Percentiles rank a stretch among this genome's conserved stretches.
phyloP scores from a whole-genome alignment of 1,284 basidiomycete species.

The Ganoderma sp. region DNA sequence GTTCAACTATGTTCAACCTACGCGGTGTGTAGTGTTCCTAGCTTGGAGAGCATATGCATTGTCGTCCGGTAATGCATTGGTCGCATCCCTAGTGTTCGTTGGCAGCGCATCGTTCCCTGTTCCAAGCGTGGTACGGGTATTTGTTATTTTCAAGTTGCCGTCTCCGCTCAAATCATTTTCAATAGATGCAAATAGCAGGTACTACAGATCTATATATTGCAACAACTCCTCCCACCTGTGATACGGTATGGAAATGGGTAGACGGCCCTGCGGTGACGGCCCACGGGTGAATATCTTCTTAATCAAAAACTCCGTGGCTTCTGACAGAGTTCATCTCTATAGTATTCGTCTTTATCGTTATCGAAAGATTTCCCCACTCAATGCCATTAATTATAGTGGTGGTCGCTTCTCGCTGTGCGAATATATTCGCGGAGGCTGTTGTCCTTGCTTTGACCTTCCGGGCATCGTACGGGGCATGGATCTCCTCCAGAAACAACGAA shows the following conservation, averaged over 20 bases:
- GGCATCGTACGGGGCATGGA: not conserved
- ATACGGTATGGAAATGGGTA: not conserved
- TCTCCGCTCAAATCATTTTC: too few species aligned
- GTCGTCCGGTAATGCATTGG: not conserved
- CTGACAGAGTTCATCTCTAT: not conserved
- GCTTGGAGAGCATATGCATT: slow-evolving; percentile 6
- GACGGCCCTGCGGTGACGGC: not conserved
- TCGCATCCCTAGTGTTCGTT: not conserved
- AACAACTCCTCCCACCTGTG: not conserved
- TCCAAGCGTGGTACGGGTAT: not conserved
- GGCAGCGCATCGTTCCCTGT: not conserved
- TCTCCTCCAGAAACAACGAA: not conserved
- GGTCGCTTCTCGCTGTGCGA: not conserved
- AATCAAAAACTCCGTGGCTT: not conserved
- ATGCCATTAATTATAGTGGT: not conserved
- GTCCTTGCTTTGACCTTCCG: not conserved
- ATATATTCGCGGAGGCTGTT: not conserved
- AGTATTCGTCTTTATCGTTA: not conserved
- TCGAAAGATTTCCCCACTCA: not conserved
- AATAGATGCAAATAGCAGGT: not conserved
- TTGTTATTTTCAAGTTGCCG: too few species aligned
- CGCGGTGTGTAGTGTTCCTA: not conserved
- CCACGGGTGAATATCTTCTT: not conserved
- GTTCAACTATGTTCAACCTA: too few species aligned
- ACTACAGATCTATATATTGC: not conserved